Percentiles rank a stretch among this genome's conserved stretches.
phyloP scores from a whole-genome alignment of 2,329 filamentous ascomycete genomes.

The Beauveria bassiana region DNA sequence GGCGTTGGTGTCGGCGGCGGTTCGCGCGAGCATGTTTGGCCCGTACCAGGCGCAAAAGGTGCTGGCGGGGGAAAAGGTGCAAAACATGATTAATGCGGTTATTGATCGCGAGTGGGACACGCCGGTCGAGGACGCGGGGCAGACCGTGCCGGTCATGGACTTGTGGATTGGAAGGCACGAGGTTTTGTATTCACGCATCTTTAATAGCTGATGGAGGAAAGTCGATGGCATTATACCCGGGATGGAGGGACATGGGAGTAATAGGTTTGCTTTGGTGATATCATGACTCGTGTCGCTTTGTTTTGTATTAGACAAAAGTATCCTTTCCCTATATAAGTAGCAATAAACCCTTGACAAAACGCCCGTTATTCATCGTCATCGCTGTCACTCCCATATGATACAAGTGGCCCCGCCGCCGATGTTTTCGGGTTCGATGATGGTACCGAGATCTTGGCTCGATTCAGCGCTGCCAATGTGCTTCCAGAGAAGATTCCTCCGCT shows the following conservation, averaged over 20 bases:
- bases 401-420: conserved; percentile 60
- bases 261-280: conserved; percentile 17
- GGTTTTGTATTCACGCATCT: conserved; percentile 75
- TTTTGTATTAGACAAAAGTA: conserved; percentile 11
- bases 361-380: conserved; percentile 47
- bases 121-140: conserved; percentile 58
- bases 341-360: conserved; percentile 9
- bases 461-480: conserved; percentile 73
- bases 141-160: conserved; percentile 71
- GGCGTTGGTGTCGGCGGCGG: conserved; percentile 67
- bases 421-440: conserved; percentile 47
- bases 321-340: conserved; percentile 14
- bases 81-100: conserved; percentile 47
- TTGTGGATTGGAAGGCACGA: conserved; percentile 79
- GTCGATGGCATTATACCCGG: background rate
- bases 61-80: conserved; percentile 54
- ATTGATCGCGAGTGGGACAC: conserved; percentile 54
- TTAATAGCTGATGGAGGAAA: conserved; percentile 56
- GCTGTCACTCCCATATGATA: conserved; percentile 85
- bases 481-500: conserved; percentile 68
- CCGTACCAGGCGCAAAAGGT: conserved; percentile 73
- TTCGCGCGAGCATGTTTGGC: conserved; percentile 69
- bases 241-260: background rate
- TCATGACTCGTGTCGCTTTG: conserved; percentile 19
- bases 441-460: conserved; percentile 46